These are phyloP conservation scores for Solanum rostratum DNA, from an alignment of 257 asterid genomes.

Conservation along the genomic window DNA sequence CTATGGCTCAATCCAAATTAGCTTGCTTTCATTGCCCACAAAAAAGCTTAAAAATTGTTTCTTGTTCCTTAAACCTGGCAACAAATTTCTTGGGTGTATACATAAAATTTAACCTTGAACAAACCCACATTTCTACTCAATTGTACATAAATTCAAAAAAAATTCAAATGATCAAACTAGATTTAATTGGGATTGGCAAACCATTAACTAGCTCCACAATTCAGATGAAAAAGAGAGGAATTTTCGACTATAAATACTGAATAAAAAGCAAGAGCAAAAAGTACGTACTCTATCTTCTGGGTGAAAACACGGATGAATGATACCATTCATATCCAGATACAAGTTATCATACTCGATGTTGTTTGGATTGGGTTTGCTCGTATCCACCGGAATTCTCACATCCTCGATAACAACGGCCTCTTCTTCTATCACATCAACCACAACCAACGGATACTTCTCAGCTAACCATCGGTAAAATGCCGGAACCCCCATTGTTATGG, in stretches of 20 bases:
- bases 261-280: background rate
- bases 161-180: background rate
- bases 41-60: background rate
- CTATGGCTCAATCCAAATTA: background rate
- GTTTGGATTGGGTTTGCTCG: constrained; percentile 89
- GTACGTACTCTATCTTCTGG: constrained; percentile 86
- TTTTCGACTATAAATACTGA: background rate
- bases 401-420: constrained; percentile 69
- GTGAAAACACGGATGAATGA: constrained; percentile 92
- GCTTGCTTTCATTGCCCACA: background rate
- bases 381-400: constrained; percentile 73
- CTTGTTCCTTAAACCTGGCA: background rate
- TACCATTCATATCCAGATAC: constrained; percentile 91
- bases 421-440: constrained; percentile 78
- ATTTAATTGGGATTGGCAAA: background rate
- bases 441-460: constrained; percentile 92
- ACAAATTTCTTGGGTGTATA: background rate
- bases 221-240: background rate
- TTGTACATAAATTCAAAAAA: background rate
- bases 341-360: constrained; percentile 68
- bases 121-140: background rate
- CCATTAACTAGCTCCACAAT: background rate
- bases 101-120: background rate
- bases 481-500: constrained; percentile 75
- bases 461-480: constrained; percentile 98